A percentile compares a stretch with the other conserved stretches of the same genome.
phyloP scores from a whole-genome alignment of 2,329 filamentous ascomycete genomes.

The Pseudogymnoascus sp. region DNA sequence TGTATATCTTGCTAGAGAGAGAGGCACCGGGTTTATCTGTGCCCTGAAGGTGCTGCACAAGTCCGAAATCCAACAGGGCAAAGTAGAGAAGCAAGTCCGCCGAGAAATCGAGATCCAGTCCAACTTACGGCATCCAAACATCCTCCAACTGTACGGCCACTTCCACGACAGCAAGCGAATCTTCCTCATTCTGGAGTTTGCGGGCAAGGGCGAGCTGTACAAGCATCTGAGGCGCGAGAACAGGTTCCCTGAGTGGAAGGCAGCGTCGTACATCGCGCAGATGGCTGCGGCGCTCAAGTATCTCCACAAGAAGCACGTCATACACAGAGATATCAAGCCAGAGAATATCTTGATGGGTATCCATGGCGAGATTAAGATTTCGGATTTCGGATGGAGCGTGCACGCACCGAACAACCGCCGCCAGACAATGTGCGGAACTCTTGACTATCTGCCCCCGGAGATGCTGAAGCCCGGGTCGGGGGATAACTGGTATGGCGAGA shows the following conservation, averaged over 20 bases:
- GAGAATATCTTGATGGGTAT: conserved; percentile 95
- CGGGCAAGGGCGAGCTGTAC: conserved; percentile 63
- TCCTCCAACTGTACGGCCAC: conserved; percentile 60
- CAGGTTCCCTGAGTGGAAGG: conserved; percentile 62
- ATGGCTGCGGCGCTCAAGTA: conserved; percentile 82
- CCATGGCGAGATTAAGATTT: conserved; percentile 97
- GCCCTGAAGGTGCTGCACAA: conserved; percentile 69
- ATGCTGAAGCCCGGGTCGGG: conserved; percentile 79
- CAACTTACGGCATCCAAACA: conserved; percentile 63
- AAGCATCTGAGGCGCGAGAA: conserved; percentile 62
- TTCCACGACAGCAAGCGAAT: conserved; percentile 68
- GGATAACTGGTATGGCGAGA: conserved; percentile 88
- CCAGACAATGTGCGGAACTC: conserved; percentile 91
- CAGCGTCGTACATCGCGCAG: conserved; percentile 64
- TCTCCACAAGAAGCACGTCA: conserved; percentile 92
- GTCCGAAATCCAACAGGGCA: conserved; percentile 56
- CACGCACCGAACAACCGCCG: conserved; percentile 91
- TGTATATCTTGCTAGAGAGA: conserved; percentile 63
- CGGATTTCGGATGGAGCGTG: conserved; percentile 96
- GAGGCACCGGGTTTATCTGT: conserved; percentile 59
- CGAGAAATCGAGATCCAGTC: conserved; percentile 69
- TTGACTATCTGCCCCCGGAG: conserved; percentile 95
- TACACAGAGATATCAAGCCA: conserved; percentile 95
- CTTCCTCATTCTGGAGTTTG: conserved; percentile 65
- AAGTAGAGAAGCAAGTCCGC: conserved; percentile 62